Evolutionary conservation across 805 yeast genomes (phyloP), one percentile per base, ranked within the genome.

Genomic region (Zygosaccharomyces kombuchaensis): DNA sequence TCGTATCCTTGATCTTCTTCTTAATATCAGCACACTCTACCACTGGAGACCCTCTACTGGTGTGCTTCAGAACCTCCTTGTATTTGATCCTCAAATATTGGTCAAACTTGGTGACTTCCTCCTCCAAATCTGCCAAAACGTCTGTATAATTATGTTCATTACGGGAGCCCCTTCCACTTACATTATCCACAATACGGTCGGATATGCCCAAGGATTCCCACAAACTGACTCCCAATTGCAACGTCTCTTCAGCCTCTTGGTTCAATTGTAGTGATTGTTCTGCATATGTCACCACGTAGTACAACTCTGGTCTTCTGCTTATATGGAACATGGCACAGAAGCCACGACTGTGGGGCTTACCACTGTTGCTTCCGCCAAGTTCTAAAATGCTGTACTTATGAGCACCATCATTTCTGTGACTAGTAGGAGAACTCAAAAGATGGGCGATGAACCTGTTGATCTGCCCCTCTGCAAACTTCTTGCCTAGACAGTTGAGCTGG

Each of bases 211-310:
- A 50, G 1, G 66, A 57, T 2, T 68, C 70, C 56, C 69, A 63
- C 35, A 70, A 58, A 25, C 57, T 61, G 32, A 62, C 43, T 0
- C 69, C 71, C 4, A 68, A 54, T 9, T 60, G 55, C 10, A 74
- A 63, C 1, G 78, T 66, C 38, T 72, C 71, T 14, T 70, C 65
- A 45, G 77, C 69, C 14, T 67, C 74, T 34, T 68, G 70, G 27
- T 72, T 67, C n/a, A 78, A 48, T 17, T 69, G 72, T 14, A 73
- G 63, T 32, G 55, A 72, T 69, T 44, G 69, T 56, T 44, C 74
- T 55, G 50, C 80, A 66, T 35, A 79, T 67, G 67, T 71, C 66
- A 30, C 73, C 63, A 49, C 71, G 43, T 57, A 62, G 39, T 56
- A 58, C 23, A 65, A 27, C 27, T 59, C 63, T 2, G 69, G 69